These are phyloP conservation scores for Triticum monococcum DNA, from an alignment of 176 grass and related monocot species.

Conservation along the genomic window DNA sequence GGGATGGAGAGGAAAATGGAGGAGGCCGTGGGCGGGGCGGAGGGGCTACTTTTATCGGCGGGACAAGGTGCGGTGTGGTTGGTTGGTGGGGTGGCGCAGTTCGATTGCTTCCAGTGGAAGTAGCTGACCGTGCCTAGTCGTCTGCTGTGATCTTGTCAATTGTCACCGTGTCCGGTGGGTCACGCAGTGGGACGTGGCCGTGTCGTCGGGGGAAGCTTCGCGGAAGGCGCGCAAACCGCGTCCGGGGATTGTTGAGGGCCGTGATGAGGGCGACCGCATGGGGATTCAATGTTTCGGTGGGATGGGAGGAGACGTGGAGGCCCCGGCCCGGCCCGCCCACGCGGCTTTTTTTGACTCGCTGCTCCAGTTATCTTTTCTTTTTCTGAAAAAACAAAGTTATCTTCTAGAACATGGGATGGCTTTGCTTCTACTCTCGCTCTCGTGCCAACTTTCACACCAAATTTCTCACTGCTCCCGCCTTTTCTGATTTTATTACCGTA, in stretches of 20 bases:
- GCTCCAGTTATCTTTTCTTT: not conserved
- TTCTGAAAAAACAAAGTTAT: not conserved
- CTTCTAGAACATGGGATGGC: not conserved
- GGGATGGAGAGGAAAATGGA: not conserved
- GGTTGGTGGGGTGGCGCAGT: not conserved
- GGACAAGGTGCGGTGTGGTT: not conserved
- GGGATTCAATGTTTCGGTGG: too few relatives aligned
- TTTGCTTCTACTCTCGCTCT: not conserved
- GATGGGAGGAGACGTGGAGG: conserved; percentile 13
- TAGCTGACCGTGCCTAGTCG: not conserved
- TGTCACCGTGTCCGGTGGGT: not conserved
- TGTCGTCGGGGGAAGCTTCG: conserved; percentile 22
- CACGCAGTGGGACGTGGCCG: not conserved
- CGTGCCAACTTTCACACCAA: too few relatives aligned
- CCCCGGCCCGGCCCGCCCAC: conserved; percentile 6
- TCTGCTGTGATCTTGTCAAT: not conserved
- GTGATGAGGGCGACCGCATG: not conserved
- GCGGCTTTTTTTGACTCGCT: not conserved
- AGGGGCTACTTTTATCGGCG: not conserved
- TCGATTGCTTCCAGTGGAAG: not conserved
- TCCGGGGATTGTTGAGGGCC: not conserved
- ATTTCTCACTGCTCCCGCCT: too few relatives aligned
- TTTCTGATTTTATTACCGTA: too few relatives aligned
- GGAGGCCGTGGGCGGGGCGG: not conserved
- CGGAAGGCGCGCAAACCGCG: conserved; percentile 26